These are phyloP conservation scores for Lactarius quietus DNA, from an alignment of 768 basidiomycete species.

Conservation along the genomic window DNA sequence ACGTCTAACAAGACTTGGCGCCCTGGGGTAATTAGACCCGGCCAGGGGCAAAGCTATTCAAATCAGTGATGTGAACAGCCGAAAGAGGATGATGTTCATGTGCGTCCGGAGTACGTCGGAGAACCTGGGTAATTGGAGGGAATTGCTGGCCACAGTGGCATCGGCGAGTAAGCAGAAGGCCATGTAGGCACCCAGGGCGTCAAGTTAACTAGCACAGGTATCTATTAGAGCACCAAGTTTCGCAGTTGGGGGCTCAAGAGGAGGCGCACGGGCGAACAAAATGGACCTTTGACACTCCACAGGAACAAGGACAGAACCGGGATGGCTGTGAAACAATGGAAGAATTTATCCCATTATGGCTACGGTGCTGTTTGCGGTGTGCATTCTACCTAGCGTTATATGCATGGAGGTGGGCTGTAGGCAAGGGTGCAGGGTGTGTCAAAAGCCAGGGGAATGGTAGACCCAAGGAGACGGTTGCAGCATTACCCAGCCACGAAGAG, in stretches of 20 bases:
- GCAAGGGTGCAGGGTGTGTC: conserved; percentile 11
- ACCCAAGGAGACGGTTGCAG: not conserved
- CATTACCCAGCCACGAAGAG: not conserved
- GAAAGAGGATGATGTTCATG: not conserved
- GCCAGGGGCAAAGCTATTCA: not conserved
- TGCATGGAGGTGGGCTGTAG: conserved; percentile 4
- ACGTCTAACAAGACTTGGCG: conserved; percentile 16
- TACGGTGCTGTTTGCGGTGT: not conserved
- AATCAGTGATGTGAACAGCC: not conserved
- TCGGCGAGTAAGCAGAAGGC: not conserved
- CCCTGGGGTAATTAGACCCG: conserved; percentile 21
- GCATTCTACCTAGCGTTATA: conserved; percentile 3
- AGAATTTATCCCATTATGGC: conserved; percentile 13
- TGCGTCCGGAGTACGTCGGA: not conserved
- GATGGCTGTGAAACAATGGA: conserved; percentile 1
- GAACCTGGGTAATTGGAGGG: not conserved
- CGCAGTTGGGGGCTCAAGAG: not conserved
- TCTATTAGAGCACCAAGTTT: not conserved
- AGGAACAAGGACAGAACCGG: not conserved
- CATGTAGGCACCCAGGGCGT: conserved; percentile 9
- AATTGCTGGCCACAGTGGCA: not conserved
- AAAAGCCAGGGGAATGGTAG: conserved; percentile 9
- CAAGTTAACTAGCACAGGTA: not conserved
- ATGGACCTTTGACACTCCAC: conserved; percentile 6
- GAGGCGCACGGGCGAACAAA: not conserved